Evolutionary conservation across 2,329 filamentous ascomycete genomes (phyloP).

Genomic region (Cercospora sp.): DNA sequence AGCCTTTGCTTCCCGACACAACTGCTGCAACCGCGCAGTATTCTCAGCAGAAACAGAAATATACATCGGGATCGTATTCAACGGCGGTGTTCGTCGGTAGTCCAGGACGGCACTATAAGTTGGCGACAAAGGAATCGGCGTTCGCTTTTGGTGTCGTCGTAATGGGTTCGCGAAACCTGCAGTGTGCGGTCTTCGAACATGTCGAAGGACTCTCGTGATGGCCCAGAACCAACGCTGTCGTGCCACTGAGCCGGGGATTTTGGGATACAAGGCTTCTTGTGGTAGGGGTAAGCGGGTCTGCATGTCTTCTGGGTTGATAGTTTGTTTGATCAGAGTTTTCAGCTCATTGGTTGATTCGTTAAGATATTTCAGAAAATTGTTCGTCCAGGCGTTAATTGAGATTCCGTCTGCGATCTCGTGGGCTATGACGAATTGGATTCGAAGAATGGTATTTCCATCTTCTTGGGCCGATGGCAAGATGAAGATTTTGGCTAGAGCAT

Average conservation of each 20-base stretch:
- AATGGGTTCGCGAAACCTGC: conserved; percentile 48
- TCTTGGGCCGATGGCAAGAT: conserved; percentile 39
- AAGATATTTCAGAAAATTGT: conserved; percentile 43
- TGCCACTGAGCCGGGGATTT: conserved; percentile 41
- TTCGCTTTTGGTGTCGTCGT: conserved; percentile 23
- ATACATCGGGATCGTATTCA: conserved; percentile 40
- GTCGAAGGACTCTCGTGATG: conserved; percentile 46
- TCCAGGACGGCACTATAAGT: conserved; percentile 42
- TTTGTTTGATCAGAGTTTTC: conserved; percentile 24
- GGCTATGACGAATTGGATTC: conserved; percentile 44
- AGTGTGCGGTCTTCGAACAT: conserved; percentile 44
- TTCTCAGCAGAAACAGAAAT: conserved; percentile 38
- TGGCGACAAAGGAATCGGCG: conserved; percentile 32
- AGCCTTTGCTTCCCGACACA: conserved; percentile 43
- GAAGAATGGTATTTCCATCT: conserved; percentile 36
- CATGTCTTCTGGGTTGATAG: conserved; percentile 31
- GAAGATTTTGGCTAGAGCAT: conserved; percentile 43
- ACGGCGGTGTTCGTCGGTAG: conserved; percentile 42
- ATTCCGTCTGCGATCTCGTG: conserved; percentile 50
- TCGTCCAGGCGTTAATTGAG: conserved; percentile 41
- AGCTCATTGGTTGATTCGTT: conserved; percentile 36
- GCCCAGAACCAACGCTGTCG: conserved; percentile 52
- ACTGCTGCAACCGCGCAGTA: conserved; percentile 40
- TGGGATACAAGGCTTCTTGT: conserved; percentile 51
- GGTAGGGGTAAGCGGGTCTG: conserved; percentile 42